A percentile compares a stretch with the other conserved stretches of the same genome.
These are phyloP conservation scores for Plenodomus biglobosus DNA, from an alignment of 2,329 filamentous ascomycete species.

Conservation along the genomic window DNA sequence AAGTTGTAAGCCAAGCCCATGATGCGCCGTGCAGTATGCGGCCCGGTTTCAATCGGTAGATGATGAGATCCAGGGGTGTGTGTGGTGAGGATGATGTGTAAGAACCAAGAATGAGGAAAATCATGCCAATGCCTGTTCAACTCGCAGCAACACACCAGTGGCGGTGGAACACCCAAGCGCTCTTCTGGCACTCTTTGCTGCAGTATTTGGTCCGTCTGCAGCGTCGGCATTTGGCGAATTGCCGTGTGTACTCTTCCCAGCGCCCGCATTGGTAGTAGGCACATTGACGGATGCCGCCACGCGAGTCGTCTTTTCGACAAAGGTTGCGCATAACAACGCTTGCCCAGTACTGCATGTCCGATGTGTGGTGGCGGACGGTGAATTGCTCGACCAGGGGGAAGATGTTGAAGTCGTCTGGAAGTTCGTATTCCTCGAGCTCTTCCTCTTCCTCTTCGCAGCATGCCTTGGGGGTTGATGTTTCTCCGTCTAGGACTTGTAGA, in stretches of 20 bases:
- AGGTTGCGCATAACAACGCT: conserved; percentile 98
- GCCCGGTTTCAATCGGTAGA: conserved; percentile 28
- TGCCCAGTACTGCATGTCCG: conserved; percentile 99
- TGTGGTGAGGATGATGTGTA: conserved; percentile 34
- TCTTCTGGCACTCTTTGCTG: conserved; percentile 99
- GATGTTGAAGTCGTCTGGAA: conserved; percentile 96
- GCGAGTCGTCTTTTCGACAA: conserved; percentile 94
- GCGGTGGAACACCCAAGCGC: conserved; percentile 95
- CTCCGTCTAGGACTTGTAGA: conserved; percentile 75
- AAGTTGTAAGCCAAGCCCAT: background rate
- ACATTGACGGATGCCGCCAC: conserved; percentile 93
- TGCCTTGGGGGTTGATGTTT: conserved; percentile 45
- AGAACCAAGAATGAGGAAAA: conserved; percentile 27
- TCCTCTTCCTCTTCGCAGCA: conserved; percentile 58
- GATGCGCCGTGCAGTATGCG: conserved; percentile 47
- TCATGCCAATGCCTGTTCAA: conserved; percentile 18
- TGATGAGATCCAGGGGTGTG: conserved; percentile 21
- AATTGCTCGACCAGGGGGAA: conserved; percentile 99
- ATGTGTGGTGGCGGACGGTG: conserved; percentile 89
- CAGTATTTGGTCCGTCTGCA: conserved; percentile 98
- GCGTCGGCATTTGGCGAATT: conserved; percentile 96
- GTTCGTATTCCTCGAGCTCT: conserved; percentile 81
- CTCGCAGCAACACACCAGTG: conserved; percentile 91
- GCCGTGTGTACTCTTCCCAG: conserved; percentile 94
- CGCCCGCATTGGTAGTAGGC: conserved; percentile 98